Percentiles rank a stretch among this genome's conserved stretches.
phyloP scores from a whole-genome alignment of 495 filamentous ascomycete species.

The Lasiosphaeria hispida region DNA sequence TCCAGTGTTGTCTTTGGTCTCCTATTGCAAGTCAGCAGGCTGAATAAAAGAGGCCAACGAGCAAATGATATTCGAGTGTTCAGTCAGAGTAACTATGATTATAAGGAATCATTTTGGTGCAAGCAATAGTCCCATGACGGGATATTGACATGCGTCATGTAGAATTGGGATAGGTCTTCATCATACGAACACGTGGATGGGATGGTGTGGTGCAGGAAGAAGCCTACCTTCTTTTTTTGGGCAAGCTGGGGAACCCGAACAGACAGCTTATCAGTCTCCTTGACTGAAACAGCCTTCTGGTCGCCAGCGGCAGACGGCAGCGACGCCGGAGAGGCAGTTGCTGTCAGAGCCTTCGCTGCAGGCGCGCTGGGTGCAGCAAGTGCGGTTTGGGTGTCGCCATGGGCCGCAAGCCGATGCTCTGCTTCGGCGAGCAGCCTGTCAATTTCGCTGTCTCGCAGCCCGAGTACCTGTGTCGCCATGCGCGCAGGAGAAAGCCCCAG shows the following conservation, averaged over 20 bases:
- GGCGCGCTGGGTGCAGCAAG: conserved; percentile 12
- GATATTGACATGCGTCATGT: conserved; percentile 44
- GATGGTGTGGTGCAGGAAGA: not conserved
- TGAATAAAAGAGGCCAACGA: conserved; percentile 2
- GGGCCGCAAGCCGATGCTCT: conserved; percentile 29
- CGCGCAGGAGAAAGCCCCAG: conserved; percentile 7
- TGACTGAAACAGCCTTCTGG: conserved; percentile 18
- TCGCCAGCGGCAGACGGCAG: conserved; percentile 24
- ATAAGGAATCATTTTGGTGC: conserved; percentile 62
- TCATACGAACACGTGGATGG: conserved; percentile 28
- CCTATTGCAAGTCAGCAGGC: conserved; percentile 32
- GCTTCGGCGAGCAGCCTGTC: conserved; percentile 33
- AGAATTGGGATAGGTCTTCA: conserved; percentile 39
- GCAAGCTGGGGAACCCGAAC: conserved; percentile 41
- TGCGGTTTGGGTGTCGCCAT: conserved; percentile 13
- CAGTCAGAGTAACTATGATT: conserved; percentile 99
- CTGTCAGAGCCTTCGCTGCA: conserved; percentile 10
- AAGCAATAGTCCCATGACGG: conserved; percentile 44
- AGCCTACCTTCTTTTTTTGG: conserved; percentile 42
- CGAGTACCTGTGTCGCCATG: conserved; percentile 20
- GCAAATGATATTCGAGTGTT: not conserved
- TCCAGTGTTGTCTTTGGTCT: conserved; percentile 48
- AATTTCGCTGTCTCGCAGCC: conserved; percentile 30
- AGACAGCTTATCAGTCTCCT: conserved; percentile 34
- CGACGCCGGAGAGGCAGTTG: conserved; percentile 13